Evolutionary conservation across 805 yeast genomes (phyloP).

Genomic region (Brettanomyces anomalus): DNA sequence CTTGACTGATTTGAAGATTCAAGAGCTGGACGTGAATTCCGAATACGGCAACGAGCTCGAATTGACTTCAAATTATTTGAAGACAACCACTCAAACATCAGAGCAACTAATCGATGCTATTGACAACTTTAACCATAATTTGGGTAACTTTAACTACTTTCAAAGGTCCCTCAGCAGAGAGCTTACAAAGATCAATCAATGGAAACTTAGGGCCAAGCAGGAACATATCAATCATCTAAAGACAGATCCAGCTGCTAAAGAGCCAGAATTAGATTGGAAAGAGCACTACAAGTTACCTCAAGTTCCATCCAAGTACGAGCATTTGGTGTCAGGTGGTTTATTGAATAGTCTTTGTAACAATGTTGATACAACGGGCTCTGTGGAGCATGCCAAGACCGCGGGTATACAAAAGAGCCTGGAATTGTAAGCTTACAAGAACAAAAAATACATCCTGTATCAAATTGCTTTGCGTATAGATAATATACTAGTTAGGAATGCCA

Average conservation of each 20-base stretch:
- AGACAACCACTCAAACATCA: slow-evolving; percentile 34
- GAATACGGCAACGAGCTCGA: slow-evolving; percentile 22
- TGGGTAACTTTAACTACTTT: slow-evolving; percentile 71
- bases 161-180: slow-evolving; percentile 72
- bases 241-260: slow-evolving; percentile 39
- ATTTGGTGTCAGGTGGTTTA: slow-evolving; percentile 57
- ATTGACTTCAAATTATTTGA: slow-evolving; percentile 32
- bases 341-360: slow-evolving; percentile 64
- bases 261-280: slow-evolving; percentile 51
- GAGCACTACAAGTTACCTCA: slow-evolving; percentile 55
- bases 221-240: slow-evolving; percentile 57
- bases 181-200: slow-evolving; percentile 56
- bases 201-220: slow-evolving; percentile 62
- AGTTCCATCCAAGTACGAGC: slow-evolving; percentile 70
- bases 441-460: too few relatives aligned
- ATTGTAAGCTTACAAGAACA: slow-evolving; percentile 7
- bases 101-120: slow-evolving; percentile 61
- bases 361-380: slow-evolving; percentile 60
- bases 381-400: slow-evolving; percentile 54
- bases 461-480: too few relatives aligned
- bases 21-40: slow-evolving; percentile 11
- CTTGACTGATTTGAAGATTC: slow-evolving; percentile 35
- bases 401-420: slow-evolving; percentile 48
- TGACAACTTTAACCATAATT: slow-evolving; percentile 70
- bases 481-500: too few relatives aligned